phyloP scores from a whole-genome alignment of 306 rosid genomes.

The Vigna mungo region DNA sequence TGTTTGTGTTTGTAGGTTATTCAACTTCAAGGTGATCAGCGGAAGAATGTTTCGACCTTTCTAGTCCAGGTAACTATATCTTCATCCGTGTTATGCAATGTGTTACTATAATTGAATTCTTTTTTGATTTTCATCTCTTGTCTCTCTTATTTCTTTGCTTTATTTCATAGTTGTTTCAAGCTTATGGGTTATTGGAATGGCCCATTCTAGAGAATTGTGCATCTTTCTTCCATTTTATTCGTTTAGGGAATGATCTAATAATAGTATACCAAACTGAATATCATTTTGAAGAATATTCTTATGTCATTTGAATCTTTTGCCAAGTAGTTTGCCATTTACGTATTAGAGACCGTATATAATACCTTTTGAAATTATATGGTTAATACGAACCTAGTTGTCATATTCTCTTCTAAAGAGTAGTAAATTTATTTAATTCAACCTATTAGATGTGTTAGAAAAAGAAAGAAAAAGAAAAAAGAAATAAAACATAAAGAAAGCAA shows the following conservation, averaged over 20 bases:
- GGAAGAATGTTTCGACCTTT: conserved; percentile 69
- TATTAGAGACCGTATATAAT: background rate
- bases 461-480: background rate
- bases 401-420: background rate
- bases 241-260: background rate
- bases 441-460: background rate
- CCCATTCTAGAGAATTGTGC: background rate
- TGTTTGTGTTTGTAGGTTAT: conserved; percentile 63
- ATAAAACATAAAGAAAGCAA: no score
- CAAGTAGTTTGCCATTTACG: background rate
- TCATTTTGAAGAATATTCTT: background rate
- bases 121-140: background rate
- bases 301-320: background rate
- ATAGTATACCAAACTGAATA: no score
- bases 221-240: background rate
- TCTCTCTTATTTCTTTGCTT: background rate
- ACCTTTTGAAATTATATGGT: background rate
- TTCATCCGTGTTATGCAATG: background rate
- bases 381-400: background rate
- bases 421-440: background rate
- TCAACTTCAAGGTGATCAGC: conserved; percentile 95
- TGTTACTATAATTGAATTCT: background rate
- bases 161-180: background rate
- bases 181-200: background rate
- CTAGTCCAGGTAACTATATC: conserved; percentile 65